Evolutionary conservation across 352 stramenopile species (phyloP).

Genomic region (Thraustochytrium sp.): DNA sequence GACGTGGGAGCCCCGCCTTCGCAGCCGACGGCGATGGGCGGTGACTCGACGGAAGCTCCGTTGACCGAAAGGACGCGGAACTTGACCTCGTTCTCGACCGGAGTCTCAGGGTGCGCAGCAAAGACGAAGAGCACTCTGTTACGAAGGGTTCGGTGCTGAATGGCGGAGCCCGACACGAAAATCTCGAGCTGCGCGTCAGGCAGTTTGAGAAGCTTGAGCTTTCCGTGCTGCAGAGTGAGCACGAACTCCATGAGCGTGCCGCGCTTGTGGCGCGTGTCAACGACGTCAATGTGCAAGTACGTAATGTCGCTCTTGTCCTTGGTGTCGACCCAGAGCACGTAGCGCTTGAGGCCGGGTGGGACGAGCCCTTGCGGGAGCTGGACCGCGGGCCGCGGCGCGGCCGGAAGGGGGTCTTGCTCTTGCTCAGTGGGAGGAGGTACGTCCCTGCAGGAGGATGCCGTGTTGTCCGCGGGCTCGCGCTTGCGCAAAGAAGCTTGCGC

Average conservation of each 20-base stretch:
- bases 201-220: neutral
- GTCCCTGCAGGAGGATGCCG: too few relatives aligned
- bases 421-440: too few relatives aligned
- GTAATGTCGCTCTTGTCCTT: neutral
- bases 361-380: neutral
- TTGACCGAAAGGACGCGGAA: neutral
- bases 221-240: neutral
- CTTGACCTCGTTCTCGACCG: neutral
- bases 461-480: too few relatives aligned
- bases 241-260: constrained; percentile 12
- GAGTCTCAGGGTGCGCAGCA: neutral
- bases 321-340: neutral
- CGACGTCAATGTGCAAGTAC: neutral
- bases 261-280: neutral
- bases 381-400: too few relatives aligned
- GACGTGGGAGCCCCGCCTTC: too few relatives aligned
- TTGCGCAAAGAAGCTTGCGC: too few relatives aligned
- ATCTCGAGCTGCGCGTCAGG: neutral
- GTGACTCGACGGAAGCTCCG: neutral
- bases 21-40: neutral
- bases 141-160: neutral
- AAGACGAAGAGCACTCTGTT: neutral
- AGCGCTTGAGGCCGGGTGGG: neutral
- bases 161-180: neutral
- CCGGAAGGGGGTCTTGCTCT: too few relatives aligned